phyloP scores from a whole-genome alignment of 192 early-diverging fungal species.

The Chytriomyces sp. region DNA sequence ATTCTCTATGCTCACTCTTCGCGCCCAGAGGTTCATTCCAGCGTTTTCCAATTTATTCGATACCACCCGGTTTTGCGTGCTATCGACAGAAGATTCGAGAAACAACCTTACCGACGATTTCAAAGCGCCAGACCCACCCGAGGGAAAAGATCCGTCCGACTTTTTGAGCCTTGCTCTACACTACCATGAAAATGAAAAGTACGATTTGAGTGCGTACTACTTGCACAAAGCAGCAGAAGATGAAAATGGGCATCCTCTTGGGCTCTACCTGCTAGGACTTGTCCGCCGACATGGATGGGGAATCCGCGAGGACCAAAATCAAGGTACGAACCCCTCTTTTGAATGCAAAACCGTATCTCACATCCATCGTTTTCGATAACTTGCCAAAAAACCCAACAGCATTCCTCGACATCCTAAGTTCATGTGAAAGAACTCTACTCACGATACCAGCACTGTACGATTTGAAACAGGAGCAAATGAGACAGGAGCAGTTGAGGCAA shows the following conservation, averaged over 20 bases:
- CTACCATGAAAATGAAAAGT: conserved; percentile 35
- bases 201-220: conserved; percentile 24
- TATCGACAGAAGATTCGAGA: too few species aligned
- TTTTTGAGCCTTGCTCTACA: conserved; percentile 34
- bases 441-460: conserved; percentile 1
- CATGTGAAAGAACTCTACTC: conserved; percentile 2
- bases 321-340: not conserved
- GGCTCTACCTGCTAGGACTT: conserved; percentile 37
- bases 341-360: not conserved
- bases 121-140: conserved; percentile 24
- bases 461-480: too few species aligned
- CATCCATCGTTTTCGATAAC: too few species aligned
- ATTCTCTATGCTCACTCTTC: too few species aligned
- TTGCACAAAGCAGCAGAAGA: conserved; percentile 19
- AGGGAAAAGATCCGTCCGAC: conserved; percentile 22
- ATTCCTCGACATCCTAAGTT: conserved; percentile 14
- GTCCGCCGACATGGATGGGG: conserved; percentile 44
- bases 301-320: conserved; percentile 8
- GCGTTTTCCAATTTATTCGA: too few species aligned
- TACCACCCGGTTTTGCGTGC: too few species aligned
- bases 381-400: not conserved
- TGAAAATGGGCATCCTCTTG: conserved; percentile 32
- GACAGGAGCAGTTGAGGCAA: too few species aligned
- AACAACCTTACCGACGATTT: too few species aligned
- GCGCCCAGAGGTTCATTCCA: too few species aligned